Evolutionary conservation across 805 yeast species (phyloP), one percentile per base, ranked within the genome.

Genomic region (Yarrowia deformans): DNA sequence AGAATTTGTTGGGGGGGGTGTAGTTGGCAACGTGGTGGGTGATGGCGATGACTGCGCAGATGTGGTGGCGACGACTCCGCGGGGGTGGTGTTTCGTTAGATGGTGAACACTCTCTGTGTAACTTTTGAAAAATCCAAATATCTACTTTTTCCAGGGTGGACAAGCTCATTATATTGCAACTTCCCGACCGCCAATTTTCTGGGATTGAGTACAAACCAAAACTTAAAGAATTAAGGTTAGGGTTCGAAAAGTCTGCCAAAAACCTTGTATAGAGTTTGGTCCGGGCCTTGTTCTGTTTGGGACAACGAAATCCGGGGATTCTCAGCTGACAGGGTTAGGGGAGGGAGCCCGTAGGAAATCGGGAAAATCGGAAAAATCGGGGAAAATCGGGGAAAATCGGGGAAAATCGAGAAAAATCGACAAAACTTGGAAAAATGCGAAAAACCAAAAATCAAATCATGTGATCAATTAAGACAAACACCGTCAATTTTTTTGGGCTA

Each of bases 291-390:
- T 35, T 18, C n/a, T 12, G 8, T 2, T 13, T 18, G 34, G 35
- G 45, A 54, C 60, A 54, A 54, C 34, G 60, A 54, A 54, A 54
- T 37, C 45, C 60, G 60, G 60, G 60, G 60, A 39, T 54, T 52
- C 60, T 54, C 60, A 54, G 60, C 60, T 54, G 60, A 54, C 60
- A 35, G 60, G 60, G 45, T 54, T 54, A 52, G 56, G 56, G 56
- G 9, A 48, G 52, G 52, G 34, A 4, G 12, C n/a, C n/a, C n/a
- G n/a, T n/a, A n/a, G n/a, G n/a, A n/a, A n/a, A n/a, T 23, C 29
- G 29, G 29, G 29, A 23, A 43, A 43, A 16, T 4, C 3, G 29
- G 29, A 23, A 43, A 43, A 16, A n/a, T 9, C n/a, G 16, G 55
- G 10, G 4, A 34, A 35, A 35, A n/a, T 34, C 16, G 23, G 23